A percentile compares a stretch with the other conserved stretches of the same genome.
phyloP scores from a whole-genome alignment of 495 filamentous ascomycete genomes.

The Bryoglossum gracile region DNA sequence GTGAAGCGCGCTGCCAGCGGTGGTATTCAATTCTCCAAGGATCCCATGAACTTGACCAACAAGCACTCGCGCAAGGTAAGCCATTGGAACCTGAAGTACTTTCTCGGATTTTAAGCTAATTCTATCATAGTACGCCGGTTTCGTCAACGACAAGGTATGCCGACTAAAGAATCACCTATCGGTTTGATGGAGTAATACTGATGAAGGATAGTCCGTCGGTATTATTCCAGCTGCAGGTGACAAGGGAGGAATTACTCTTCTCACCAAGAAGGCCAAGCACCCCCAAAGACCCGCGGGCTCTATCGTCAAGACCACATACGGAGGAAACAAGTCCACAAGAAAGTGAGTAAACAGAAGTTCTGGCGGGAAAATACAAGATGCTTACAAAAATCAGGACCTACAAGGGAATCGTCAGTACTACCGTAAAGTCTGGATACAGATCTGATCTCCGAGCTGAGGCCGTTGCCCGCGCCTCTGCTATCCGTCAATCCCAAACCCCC shows the following conservation, averaged over 20 bases:
- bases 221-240: constrained; percentile 50
- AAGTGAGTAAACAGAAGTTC: constrained; percentile 48
- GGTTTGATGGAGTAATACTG: too few species aligned
- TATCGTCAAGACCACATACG: constrained; percentile 56
- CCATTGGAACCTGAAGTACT: too few species aligned
- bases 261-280: constrained; percentile 74
- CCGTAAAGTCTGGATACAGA: constrained; percentile 78
- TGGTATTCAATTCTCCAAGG: constrained; percentile 81
- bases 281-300: constrained; percentile 63
- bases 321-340: constrained; percentile 59
- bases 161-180: too few species aligned
- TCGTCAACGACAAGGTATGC: constrained; percentile 85
- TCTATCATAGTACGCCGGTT: constrained; percentile 67
- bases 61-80: constrained; percentile 83
- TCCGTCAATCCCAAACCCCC: constrained; percentile 69
- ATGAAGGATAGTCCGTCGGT: constrained; percentile 55
- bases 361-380: too few species aligned
- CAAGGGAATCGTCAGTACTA: constrained; percentile 69
- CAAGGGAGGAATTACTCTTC: constrained; percentile 65
- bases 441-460: constrained; percentile 79
- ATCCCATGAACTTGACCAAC: constrained; percentile 87
- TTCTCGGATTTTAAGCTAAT: constrained; percentile 14
- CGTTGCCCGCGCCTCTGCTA: constrained; percentile 79
- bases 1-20: constrained; percentile 76
- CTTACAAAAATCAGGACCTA: constrained; percentile 89